phyloP scores from a whole-genome alignment of 2,329 filamentous ascomycete species.

The Pestalotiopsis sp. region DNA sequence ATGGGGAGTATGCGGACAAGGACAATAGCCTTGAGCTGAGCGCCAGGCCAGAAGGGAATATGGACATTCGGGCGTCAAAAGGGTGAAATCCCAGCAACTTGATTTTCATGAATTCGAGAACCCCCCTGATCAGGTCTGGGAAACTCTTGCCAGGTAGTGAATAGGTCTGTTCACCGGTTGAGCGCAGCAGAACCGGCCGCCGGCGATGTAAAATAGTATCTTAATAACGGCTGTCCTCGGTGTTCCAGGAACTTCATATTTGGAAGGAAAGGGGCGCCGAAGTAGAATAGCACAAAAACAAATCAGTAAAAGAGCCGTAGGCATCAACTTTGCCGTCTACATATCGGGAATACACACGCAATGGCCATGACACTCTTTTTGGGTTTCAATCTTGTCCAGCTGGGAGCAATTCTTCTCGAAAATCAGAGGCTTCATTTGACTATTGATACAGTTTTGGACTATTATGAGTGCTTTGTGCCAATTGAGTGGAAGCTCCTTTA shows the following conservation, averaged over 20 bases:
- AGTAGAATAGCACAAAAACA: background rate
- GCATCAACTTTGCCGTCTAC: background rate
- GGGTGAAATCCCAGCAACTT: slow-evolving; percentile 1
- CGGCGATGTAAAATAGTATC: background rate
- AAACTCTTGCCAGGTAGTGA: background rate
- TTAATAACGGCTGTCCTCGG: background rate
- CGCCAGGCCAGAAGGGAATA: background rate
- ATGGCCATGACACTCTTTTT: no score
- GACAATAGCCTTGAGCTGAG: background rate
- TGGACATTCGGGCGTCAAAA: slow-evolving; percentile 14
- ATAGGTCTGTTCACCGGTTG: background rate
- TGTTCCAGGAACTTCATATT: background rate
- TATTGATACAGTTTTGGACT: background rate
- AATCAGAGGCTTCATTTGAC: background rate
- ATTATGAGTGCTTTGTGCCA: background rate
- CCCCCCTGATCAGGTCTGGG: background rate
- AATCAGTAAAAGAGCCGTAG: background rate
- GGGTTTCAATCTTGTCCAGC: no score
- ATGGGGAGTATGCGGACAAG: background rate
- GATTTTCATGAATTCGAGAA: slow-evolving; percentile 1
- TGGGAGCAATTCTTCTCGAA: no score
- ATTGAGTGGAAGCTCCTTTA: no score
- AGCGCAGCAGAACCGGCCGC: background rate
- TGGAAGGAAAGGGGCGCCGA: background rate
- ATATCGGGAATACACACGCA: no score